Conservation (phyloP, 352 stramenopile genomes). For the Pilasporangium apinafurcum region DNA sequence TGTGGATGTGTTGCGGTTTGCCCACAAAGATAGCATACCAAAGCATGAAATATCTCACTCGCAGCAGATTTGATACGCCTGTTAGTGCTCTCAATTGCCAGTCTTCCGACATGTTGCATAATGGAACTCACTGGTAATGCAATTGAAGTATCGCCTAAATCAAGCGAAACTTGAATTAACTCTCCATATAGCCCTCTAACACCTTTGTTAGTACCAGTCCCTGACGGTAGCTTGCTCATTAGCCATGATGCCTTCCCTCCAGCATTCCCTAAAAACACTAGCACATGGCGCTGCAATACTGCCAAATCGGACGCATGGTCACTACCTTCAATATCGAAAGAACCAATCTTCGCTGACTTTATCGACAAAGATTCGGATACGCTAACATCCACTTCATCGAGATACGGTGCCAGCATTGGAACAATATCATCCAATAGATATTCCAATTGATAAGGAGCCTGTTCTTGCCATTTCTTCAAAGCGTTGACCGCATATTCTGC, state of each 20-base stretch:
- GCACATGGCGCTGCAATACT: constrained; percentile 51
- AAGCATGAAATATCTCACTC: constrained; percentile 62
- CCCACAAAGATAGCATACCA: constrained; percentile 65
- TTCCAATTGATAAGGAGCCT: constrained; percentile 18
- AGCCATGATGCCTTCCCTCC: constrained; percentile 36
- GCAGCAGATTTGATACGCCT: constrained; percentile 51
- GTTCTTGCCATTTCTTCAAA: constrained; percentile 51
- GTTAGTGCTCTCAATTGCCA: constrained; percentile 47
- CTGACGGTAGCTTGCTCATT: constrained; percentile 24
- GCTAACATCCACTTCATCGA: constrained; percentile 30
- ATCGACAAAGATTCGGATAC: not conserved
- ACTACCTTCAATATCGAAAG: constrained; percentile 2
- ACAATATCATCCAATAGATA: constrained; percentile 28
- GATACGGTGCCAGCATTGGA: constrained; percentile 39
- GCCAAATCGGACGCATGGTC: constrained; percentile 21
- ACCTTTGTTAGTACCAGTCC: constrained; percentile 3
- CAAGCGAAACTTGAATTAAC: constrained; percentile 32
- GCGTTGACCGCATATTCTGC: constrained; percentile 43
- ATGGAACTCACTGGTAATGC: constrained; percentile 40
- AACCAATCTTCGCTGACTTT: constrained; percentile 3
- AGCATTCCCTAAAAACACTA: constrained; percentile 50
- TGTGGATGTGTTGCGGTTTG: constrained; percentile 64
- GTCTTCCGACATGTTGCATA: constrained; percentile 37
- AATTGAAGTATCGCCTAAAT: constrained; percentile 30
- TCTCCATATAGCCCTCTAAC: not conserved